Evolutionary conservation across 2,329 filamentous ascomycete species (phyloP), one percentile per base, ranked within the genome.

Genomic region (Claviceps quebecensis): DNA sequence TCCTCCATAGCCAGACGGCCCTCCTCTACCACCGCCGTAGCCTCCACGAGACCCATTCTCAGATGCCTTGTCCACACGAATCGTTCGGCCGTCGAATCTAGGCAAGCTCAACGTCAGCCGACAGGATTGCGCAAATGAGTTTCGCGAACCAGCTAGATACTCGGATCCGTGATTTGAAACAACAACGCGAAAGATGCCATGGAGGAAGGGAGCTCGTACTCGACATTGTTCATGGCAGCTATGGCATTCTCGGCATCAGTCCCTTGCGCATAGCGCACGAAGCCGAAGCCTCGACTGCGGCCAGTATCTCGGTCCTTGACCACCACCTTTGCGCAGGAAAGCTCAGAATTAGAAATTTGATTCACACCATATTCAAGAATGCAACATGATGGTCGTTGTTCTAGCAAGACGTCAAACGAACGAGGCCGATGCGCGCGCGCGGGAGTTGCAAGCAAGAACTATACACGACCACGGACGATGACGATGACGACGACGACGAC

Each of bases 241-340:
- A 91, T 91, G 44, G 87, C 87, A 58, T 77, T 76, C 63, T 89
- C 81, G 56, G 87, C 87, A 68, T 90, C 85, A 45, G 74, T 70
- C 57, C 90, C 87, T 57, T 81, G 80, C 49, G 80, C 72, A 71
- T 91, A 98, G 61, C 90, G 86, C 57, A 98, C 91, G 68, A 97
- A 97, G 47, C 93, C 93, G 68, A 97, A 98, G 55, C 93, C 93
- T 68, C 93, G 87, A 76, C 90, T 96, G 68, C 91, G 88, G 62
- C 88, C 87, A 63, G 91, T 96, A 66, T 97, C 91, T 63, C 90
- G 87, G 69, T 98, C 91, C 74, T 95, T 97, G 63, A 97, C 90
- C 59, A 98, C 91, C 56, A 95, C 87, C 91, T 97, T 63, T 47
- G 52, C 49, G 36, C 49, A 40, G 52, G 46, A 39, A 36, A 23